phyloP scores from a whole-genome alignment of 306 rosid genomes.

The Lupinus albus region DNA sequence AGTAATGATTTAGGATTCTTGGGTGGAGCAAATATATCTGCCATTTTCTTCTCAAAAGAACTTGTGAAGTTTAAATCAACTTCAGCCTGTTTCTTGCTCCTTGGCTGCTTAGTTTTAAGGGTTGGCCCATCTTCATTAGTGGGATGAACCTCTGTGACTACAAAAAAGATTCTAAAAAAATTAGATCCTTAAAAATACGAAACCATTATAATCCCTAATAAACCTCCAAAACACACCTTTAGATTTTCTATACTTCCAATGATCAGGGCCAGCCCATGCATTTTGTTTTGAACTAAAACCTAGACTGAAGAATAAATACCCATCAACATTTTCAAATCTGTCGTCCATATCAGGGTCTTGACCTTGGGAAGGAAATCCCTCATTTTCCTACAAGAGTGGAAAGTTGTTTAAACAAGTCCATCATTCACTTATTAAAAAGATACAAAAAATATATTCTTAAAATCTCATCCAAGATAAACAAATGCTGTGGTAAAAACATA shows the following conservation, averaged over 20 bases:
- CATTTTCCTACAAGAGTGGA: conserved; percentile 60
- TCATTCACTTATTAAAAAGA: conserved; percentile 2
- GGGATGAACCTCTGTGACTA: conserved; percentile 62
- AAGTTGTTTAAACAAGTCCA: conserved; percentile 33
- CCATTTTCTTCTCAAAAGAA: conserved; percentile 55
- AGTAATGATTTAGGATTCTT: conserved; percentile 80
- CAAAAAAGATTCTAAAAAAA: conserved; percentile 37
- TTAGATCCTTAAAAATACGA: conserved; percentile 23
- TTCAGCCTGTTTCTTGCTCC: conserved; percentile 59
- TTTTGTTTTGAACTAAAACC: conserved; percentile 77
- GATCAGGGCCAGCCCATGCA: conserved; percentile 99
- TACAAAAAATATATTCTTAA: conserved; percentile 1
- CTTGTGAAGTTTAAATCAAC: conserved; percentile 71
- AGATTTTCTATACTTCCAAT: conserved; percentile 80
- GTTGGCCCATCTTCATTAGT: conserved; percentile 55
- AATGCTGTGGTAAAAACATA: neutral
- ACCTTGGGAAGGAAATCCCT: conserved; percentile 53
- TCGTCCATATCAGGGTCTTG: conserved; percentile 57
- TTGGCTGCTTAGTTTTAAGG: conserved; percentile 52
- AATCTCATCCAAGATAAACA: conserved; percentile 29
- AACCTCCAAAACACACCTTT: conserved; percentile 60
- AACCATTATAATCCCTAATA: conserved; percentile 10
- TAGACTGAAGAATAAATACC: conserved; percentile 67
- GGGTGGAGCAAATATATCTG: conserved; percentile 73
- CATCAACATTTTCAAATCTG: conserved; percentile 71